phyloP scores from a whole-genome alignment of 805 yeast species.

The Saccharomycodes ludwigii region DNA sequence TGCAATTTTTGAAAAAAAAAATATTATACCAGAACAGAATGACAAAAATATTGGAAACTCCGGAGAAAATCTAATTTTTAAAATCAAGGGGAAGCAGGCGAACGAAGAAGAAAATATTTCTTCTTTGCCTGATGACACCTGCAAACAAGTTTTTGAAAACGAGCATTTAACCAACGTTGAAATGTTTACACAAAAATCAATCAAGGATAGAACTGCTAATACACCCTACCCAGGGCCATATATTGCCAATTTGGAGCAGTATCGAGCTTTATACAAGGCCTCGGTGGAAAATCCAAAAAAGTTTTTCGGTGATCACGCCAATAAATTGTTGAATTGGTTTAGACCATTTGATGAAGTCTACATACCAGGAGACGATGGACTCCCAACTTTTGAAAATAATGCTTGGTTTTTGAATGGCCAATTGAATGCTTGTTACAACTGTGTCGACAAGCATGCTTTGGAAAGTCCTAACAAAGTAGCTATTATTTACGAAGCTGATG shows the following conservation, averaged over 20 bases:
- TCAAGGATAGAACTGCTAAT: constrained; percentile 14
- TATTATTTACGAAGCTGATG: constrained; percentile 72
- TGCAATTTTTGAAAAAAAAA: too few species aligned
- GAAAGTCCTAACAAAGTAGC: constrained; percentile 62
- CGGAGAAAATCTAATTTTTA: too few species aligned
- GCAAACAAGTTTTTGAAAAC: constrained; percentile 12
- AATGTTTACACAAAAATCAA: constrained; percentile 13
- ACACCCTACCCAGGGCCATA: constrained; percentile 30
- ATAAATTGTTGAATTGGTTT: constrained; percentile 67
- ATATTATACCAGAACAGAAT: too few species aligned
- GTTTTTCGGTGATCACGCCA: constrained; percentile 72
- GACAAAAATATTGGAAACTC: too few species aligned
- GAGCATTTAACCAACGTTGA: constrained; percentile 19
- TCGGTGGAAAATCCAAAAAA: constrained; percentile 69
- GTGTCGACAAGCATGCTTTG: constrained; percentile 74
- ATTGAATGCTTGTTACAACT: constrained; percentile 67
- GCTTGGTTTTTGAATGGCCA: constrained; percentile 77
- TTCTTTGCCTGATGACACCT: too few species aligned
- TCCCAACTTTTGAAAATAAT: constrained; percentile 33
- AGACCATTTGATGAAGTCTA: constrained; percentile 50
- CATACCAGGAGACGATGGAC: constrained; percentile 25
- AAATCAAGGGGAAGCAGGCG: too few species aligned
- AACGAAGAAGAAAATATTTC: too few species aligned
- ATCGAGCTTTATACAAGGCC: constrained; percentile 54
- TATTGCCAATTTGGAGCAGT: constrained; percentile 51